These are phyloP conservation scores for Penicillium lividum DNA, from an alignment of 495 filamentous ascomycete species.

Conservation along the genomic window DNA sequence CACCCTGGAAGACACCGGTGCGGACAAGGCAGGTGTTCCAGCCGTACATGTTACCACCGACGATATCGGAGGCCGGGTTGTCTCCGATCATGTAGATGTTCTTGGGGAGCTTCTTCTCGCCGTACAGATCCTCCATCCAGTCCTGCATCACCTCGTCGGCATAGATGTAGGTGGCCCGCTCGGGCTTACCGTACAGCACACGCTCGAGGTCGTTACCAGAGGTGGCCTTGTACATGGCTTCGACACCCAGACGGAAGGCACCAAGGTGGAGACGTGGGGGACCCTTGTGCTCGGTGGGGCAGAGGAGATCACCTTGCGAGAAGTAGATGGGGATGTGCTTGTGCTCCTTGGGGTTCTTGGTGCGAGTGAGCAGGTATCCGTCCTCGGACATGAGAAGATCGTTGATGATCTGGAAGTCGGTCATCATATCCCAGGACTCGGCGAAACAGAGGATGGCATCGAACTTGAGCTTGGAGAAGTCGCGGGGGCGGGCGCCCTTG, in stretches of 20 bases:
- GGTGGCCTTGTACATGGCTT: conserved; percentile 76
- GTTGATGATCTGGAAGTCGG: conserved; percentile 82
- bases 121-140: conserved; percentile 77
- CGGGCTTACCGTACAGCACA: conserved; percentile 82
- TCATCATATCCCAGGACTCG: conserved; percentile 79
- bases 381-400: conserved; percentile 74
- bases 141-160: conserved; percentile 73
- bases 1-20: conserved; percentile 61
- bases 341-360: conserved; percentile 57
- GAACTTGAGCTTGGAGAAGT: conserved; percentile 70
- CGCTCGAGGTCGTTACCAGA: conserved; percentile 76
- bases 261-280: conserved; percentile 73
- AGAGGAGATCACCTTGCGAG: conserved; percentile 72
- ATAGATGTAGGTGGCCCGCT: conserved; percentile 77
- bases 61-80: conserved; percentile 76
- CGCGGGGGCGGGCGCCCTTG: conserved; percentile 63
- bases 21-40: conserved; percentile 76
- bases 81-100: conserved; percentile 85
- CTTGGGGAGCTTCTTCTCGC: conserved; percentile 66
- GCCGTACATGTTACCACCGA: conserved; percentile 78
- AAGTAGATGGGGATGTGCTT: conserved; percentile 74
- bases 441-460: conserved; percentile 82
- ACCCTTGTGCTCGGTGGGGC: conserved; percentile 71
- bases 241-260: conserved; percentile 72
- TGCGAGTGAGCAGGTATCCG: conserved; percentile 64